Conservation (phyloP, 2,329 filamentous ascomycete species). For the Ophiosphaerella narmari region DNA sequence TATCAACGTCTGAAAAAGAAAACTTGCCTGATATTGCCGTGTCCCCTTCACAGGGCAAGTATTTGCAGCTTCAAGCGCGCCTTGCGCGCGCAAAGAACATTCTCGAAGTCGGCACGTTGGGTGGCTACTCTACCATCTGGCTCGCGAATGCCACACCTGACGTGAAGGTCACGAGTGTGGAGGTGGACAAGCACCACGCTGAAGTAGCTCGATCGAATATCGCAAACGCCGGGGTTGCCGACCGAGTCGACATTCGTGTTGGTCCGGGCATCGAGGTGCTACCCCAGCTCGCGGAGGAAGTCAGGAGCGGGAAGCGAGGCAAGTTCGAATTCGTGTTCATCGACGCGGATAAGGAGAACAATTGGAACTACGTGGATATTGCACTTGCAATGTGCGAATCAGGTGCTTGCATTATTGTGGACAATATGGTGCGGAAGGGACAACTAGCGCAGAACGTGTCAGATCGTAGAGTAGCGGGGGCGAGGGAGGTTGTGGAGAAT, state of each 20-base stretch:
- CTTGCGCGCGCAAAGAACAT: slow-evolving; percentile 32
- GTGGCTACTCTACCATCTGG: slow-evolving; percentile 60
- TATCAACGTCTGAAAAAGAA: slow-evolving; percentile 20
- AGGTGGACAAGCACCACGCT: slow-evolving; percentile 54
- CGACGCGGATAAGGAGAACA: slow-evolving; percentile 58
- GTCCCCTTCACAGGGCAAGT: slow-evolving; percentile 41
- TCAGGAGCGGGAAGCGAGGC: slow-evolving; percentile 43
- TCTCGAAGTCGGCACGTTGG: slow-evolving; percentile 62
- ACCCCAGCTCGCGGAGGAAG: slow-evolving; percentile 48
- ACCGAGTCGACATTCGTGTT: slow-evolving; percentile 51
- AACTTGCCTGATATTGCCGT: slow-evolving; percentile 44
- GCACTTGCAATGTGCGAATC: slow-evolving; percentile 49
- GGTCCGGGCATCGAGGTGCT: slow-evolving; percentile 53
- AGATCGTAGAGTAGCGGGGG: slow-evolving; percentile 37
- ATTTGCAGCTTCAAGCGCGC: slow-evolving; percentile 39
- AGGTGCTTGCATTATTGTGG: slow-evolving; percentile 53
- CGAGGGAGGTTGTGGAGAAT: slow-evolving; percentile 48
- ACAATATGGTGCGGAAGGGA: slow-evolving; percentile 56
- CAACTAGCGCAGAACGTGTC: slow-evolving; percentile 38
- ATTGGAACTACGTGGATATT: slow-evolving; percentile 56
- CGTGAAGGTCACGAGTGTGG: slow-evolving; percentile 56
- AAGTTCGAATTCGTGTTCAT: slow-evolving; percentile 59
- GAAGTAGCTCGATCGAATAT: slow-evolving; percentile 56
- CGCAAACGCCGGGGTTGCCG: slow-evolving; percentile 45
- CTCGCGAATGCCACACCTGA: slow-evolving; percentile 50